phyloP scores from a whole-genome alignment of 371 early-diverging fungal genomes.

The Umbelopsis sp. region DNA sequence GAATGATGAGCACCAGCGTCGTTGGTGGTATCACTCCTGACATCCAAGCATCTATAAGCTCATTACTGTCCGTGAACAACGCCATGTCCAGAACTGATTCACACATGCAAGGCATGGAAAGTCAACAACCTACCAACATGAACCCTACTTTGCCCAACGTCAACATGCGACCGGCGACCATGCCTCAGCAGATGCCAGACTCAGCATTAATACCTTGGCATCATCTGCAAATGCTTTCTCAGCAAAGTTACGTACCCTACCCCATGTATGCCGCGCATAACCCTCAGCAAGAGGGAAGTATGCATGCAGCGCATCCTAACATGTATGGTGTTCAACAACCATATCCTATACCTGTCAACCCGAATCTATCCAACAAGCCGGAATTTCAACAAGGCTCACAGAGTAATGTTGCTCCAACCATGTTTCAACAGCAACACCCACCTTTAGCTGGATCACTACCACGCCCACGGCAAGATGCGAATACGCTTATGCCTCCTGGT shows the following conservation, averaged over 20 bases:
- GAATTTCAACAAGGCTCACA: background rate
- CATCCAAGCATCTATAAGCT: constrained; percentile 32
- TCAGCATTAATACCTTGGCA: background rate
- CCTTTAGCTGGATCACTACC: too few species aligned
- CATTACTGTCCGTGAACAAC: background rate
- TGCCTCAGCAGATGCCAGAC: background rate
- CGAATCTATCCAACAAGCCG: background rate
- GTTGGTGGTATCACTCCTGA: constrained; percentile 52
- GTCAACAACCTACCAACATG: background rate
- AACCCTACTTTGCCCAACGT: background rate
- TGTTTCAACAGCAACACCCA: background rate
- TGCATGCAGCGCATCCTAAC: background rate
- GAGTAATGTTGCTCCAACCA: background rate
- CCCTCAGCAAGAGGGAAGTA: background rate
- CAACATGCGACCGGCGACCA: background rate
- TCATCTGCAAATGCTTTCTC: constrained; percentile 13
- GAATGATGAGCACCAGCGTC: constrained; percentile 48
- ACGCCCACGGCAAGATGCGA: background rate
- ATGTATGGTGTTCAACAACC: background rate
- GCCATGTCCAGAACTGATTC: background rate
- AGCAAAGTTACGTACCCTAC: background rate
- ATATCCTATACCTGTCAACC: background rate
- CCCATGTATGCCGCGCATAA: background rate
- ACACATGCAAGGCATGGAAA: background rate
- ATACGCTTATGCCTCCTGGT: background rate